Evolutionary conservation across 371 early-diverging fungal genomes (phyloP).

Genomic region (Mucor lusitanicus): DNA sequence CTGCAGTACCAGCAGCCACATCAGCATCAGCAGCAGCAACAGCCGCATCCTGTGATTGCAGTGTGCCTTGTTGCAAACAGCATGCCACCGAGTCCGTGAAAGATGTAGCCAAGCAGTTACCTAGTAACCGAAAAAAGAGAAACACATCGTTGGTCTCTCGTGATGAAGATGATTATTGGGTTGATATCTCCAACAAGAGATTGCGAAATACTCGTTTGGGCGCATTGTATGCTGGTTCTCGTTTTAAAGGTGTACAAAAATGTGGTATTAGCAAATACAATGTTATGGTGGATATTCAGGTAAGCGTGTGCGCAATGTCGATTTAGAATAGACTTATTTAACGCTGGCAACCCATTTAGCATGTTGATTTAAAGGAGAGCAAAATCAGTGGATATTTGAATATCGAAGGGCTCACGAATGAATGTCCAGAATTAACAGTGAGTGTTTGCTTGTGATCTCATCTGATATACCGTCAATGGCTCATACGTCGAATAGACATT

Average conservation of each 20-base stretch:
- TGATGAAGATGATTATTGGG: constrained; percentile 37
- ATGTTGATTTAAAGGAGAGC: constrained; percentile 75
- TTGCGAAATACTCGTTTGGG: constrained; percentile 33
- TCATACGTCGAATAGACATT: constrained; percentile 54
- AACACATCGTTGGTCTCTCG: constrained; percentile 33
- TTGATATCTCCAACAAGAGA: constrained; percentile 41
- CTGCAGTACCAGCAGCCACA: not conserved
- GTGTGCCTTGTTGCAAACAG: not conserved
- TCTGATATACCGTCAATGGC: not conserved
- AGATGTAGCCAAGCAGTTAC: not conserved
- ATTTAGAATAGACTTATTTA: not conserved
- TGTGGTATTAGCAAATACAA: constrained; percentile 69
- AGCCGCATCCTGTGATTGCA: not conserved
- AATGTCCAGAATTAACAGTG: constrained; percentile 59
- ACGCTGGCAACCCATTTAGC: constrained; percentile 38
- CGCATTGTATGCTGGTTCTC: constrained; percentile 67
- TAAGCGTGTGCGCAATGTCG: constrained; percentile 22
- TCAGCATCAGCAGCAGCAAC: not conserved
- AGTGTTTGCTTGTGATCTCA: not conserved
- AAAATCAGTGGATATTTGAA: constrained; percentile 80
- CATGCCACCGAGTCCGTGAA: not conserved
- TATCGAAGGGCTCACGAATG: constrained; percentile 80
- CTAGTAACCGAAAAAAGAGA: not conserved
- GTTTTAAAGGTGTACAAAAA: constrained; percentile 72
- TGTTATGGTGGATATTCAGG: constrained; percentile 79